Base-by-base conservation (phyloP, 352 stramenopile genomes). In the Peronospora belbahrii region DNA sequence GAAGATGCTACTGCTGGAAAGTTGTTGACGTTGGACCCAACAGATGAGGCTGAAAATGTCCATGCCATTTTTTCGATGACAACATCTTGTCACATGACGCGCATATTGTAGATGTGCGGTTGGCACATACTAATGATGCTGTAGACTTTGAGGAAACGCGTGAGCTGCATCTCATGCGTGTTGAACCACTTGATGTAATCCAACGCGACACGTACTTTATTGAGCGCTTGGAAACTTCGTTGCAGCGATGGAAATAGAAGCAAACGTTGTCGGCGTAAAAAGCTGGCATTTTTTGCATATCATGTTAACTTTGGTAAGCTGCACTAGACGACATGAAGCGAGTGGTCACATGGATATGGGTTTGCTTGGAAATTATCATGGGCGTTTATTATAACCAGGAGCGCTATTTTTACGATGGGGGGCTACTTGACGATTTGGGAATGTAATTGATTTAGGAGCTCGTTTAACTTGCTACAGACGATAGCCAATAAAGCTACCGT, bases 1-100 rank as follows among this genome's bases (percentile, higher is more conserved):
- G 71, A 88, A 58, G 60, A 60, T 23, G 61, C 76, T 18, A 54
- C 48, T 0, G 58, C 79, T 0, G 74, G 74, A 9, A 90, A 90
- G 36, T 43, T 90, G 17, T 41, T 90, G 52, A 59, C 61, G 0
- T 14, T 90, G 4, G 62, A 83, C 10, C 20, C 48, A 7, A 37
- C 34, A 0, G 69, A 81, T 13, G 23, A 23, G 0, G 33, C 19
- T n/a, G 33, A 58, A 19, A 43, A 52, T 28, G 45, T 74, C 7
- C 69, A 83, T 48, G 41, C 60, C 15, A 44, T 90, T 90, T 90
- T 43, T 88, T 90, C n/a, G 79, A 90, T 36, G 79, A 90, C 49
- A 90, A 90, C 38, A 82, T 90, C 37, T 47, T 90, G 1, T 4
- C 37, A 0, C 53, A 83, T 19, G 74, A 87, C 17, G 65, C 79